Evolutionary conservation across 495 filamentous ascomycete genomes (phyloP).

Genomic region (Neurospora sp.): DNA sequence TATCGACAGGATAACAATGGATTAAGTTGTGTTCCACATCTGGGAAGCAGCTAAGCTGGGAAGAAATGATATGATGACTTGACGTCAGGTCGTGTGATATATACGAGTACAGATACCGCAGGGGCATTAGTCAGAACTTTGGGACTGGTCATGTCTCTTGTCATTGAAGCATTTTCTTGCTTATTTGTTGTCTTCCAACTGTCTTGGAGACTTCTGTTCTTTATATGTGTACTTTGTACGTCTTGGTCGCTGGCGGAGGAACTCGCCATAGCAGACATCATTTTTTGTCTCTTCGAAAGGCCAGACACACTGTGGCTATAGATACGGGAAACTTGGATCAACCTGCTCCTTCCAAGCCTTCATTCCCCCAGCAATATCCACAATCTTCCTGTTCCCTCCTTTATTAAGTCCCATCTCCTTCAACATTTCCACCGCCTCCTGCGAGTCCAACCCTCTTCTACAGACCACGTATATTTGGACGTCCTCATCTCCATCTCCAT

Average conservation of each 20-base stretch:
- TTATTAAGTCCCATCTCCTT: constrained; percentile 55
- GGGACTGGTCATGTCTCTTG: not conserved
- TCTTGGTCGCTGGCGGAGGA: not conserved
- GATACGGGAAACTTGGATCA: constrained; percentile 58
- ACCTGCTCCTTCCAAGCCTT: constrained; percentile 75
- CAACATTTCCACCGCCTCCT: constrained; percentile 60
- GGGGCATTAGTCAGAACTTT: not conserved
- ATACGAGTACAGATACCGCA: not conserved
- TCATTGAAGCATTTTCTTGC: not conserved
- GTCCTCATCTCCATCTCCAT: constrained; percentile 8
- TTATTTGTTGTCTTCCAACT: not conserved
- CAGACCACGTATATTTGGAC: constrained; percentile 67
- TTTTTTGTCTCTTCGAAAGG: not conserved
- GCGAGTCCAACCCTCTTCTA: constrained; percentile 81
- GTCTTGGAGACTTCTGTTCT: not conserved
- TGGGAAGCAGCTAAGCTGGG: not conserved
- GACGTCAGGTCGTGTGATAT: not conserved
- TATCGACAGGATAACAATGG: not conserved
- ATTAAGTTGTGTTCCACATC: not conserved
- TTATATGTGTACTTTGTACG: not conserved
- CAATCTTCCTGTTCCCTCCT: constrained; percentile 48
- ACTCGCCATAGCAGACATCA: not conserved
- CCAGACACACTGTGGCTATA: constrained; percentile 36
- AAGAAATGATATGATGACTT: not conserved
- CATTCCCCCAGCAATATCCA: constrained; percentile 75